Base-by-base conservation (phyloP, 371 early-diverging fungal genomes). In the Mucor circinelloides region DNA sequence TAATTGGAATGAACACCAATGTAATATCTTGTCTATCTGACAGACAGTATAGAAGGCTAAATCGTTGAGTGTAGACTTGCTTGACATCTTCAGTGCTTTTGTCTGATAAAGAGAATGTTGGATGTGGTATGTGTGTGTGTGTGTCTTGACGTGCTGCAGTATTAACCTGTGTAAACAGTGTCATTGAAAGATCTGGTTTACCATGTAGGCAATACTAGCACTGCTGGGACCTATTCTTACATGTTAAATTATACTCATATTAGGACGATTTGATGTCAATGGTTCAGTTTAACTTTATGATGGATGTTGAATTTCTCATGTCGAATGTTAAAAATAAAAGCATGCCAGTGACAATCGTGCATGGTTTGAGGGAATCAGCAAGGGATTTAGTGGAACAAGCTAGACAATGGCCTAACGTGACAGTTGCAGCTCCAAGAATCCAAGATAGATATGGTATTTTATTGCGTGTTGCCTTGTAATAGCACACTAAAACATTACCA, bases 221-320 rank as follows among this genome's bases (percentile, higher is more conserved):
- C 23, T n/a, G 19, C 17, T n/a, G 1, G 17, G 6, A 12, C 23
- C 17, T 36, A 58, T 58, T 12, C 21, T 21, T 40, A 59, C 23
- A 10, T 28, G 1, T 23, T 25, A 28, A 19, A 25, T 6, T 27
- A 4, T 8, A 44, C 8, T 19, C 34, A 1, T 32, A 6, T 32
- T 38, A 63, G 63, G 28, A 54, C 3, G 63, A 63, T 30, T 55
- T 63, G 27, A 38, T 32, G 9, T 52, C 52, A 38, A 63, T 63
- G 55, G 63, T 63, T 27, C 63, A 63, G 40, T 55, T 63, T n/a
- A 63, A 63, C 38, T 63, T 63, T 27, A 19, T 63, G 19, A 19
- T 63, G 19, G 55, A 63, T 55, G 3, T 63, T 17, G 63, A 38
- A 1, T 63, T 27, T 55, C 38, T 63, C 15, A 52, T 55, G 40